Conservation (phyloP, 148 eudicot genomes). For the Vaccinium corymbosum region DNA sequence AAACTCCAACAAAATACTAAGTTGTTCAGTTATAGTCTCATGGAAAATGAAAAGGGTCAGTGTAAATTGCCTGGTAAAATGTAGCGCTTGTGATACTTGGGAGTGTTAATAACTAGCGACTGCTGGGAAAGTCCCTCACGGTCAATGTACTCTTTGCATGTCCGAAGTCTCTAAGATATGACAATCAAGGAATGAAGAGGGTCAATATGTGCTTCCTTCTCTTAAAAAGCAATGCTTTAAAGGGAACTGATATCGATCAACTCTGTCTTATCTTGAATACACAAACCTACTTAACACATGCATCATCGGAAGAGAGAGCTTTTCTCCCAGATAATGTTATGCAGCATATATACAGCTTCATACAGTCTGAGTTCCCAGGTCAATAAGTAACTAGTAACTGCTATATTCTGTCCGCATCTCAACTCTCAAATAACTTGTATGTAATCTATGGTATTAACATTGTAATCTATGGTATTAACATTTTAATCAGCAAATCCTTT, state of each 20-base stretch:
- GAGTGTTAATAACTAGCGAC: conserved; percentile 64
- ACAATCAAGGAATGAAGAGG: conserved; percentile 9
- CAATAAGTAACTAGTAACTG: neutral
- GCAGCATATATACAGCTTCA: neutral
- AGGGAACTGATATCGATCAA: neutral
- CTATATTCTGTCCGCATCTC: neutral
- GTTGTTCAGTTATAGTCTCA: neutral
- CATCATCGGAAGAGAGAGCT: neutral
- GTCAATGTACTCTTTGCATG: conserved; percentile 74
- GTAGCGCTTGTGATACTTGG: conserved; percentile 81
- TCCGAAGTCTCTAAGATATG: conserved; percentile 58
- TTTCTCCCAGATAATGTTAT: neutral
- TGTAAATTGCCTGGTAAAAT: conserved; percentile 70
- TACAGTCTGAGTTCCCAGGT: neutral
- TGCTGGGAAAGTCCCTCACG: conserved; percentile 79
- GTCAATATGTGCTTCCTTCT: conserved; percentile 4
- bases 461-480: neutral
- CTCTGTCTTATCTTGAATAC: neutral
- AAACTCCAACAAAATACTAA: neutral
- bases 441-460: neutral
- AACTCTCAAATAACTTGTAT: neutral
- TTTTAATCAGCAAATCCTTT: neutral
- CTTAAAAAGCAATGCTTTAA: neutral
- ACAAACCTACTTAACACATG: neutral
- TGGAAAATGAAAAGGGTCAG: neutral